Base-by-base conservation (phyloP, 148 eudicot species). In the Silene latifolia region DNA sequence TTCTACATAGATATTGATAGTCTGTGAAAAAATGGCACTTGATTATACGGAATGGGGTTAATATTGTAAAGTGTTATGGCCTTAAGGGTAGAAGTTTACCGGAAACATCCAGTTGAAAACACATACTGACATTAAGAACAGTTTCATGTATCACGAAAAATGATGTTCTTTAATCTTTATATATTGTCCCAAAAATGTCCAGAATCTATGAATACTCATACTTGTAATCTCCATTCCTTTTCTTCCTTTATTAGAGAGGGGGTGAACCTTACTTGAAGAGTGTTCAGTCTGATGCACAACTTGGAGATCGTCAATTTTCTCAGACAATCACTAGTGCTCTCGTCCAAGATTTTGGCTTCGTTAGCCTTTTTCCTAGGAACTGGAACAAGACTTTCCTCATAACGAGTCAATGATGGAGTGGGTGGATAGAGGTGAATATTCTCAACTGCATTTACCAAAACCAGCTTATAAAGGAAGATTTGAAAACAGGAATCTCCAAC, bases 241-340 rank as follows among this genome's bases (percentile, higher is more conserved):
- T 67, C 17, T 13, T 63, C 39, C 4, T 46, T 20, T 21, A 19
- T 67, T 67, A 11, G 56, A 46, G 25, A 8, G 59, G 35, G 39
- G 29, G 48, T 76, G 21, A 73, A 32, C 83, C 97, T 87, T 79
- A 93, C 98, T 76, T 87, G 92, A 64, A 89, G 87, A 54, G 97
- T 93, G 80, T 93, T 93, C 76, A 93, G 74, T 84, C 97, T 89
- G 83, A 91, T 74, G 74, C 98, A 93, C 42, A 93, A 89, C 77
- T 89, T 93, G 64, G 91, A 79, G 59, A 81, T 71, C 32, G 98
- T 87, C 77, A 93, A 77, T 8, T 76, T 84, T 57, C 80, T 84
- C 82, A 93, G 56, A 56, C 78, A 78, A 48, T 80, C 76, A 76
- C 71, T 81, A 48, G 87, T 84, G 71, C 76, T 83, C 76, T 82